Evolutionary conservation across 495 filamentous ascomycete genomes (phyloP).

Genomic region (Lasiosphaeriaceae sp.): DNA sequence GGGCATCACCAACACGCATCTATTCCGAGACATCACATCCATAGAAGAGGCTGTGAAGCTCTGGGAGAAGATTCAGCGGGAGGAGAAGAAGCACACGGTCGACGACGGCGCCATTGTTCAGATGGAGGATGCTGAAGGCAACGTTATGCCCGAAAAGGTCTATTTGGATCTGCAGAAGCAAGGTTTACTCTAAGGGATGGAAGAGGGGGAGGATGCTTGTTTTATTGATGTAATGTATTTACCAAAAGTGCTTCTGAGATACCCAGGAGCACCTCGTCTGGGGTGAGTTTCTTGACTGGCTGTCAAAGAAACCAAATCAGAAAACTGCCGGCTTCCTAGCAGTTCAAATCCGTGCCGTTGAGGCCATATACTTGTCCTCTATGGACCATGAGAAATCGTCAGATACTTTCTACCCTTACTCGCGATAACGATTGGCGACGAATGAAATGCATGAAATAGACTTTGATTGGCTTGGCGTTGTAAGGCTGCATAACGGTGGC

Average conservation of each 20-base stretch:
- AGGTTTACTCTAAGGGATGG: conserved; percentile 53
- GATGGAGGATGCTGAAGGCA: conserved; percentile 97
- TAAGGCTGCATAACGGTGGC: neutral
- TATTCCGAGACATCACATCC: conserved; percentile 90
- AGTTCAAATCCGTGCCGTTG: too few relatives aligned
- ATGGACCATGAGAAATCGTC: too few relatives aligned
- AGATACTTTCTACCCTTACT: too few relatives aligned
- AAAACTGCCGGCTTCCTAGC: too few relatives aligned
- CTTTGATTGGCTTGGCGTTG: too few relatives aligned
- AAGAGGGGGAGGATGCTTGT: neutral
- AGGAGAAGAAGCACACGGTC: conserved; percentile 73
- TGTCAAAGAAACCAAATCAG: too few relatives aligned
- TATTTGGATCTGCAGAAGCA: conserved; percentile 81
- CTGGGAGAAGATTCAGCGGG: conserved; percentile 89
- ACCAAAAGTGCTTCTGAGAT: conserved; percentile 7
- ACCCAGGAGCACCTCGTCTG: conserved; percentile 10
- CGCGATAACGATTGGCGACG: too few relatives aligned
- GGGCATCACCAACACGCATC: conserved; percentile 84
- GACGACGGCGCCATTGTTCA: conserved; percentile 81
- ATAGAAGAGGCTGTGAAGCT: conserved; percentile 84
- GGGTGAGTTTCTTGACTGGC: neutral
- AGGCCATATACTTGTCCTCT: too few relatives aligned
- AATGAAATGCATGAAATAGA: too few relatives aligned
- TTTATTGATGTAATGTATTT: conserved; percentile 3
- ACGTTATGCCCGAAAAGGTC: conserved; percentile 98